These are phyloP conservation scores for Myriosclerotinia duriaeana DNA, from an alignment of 2,329 filamentous ascomycete genomes.

Conservation along the genomic window DNA sequence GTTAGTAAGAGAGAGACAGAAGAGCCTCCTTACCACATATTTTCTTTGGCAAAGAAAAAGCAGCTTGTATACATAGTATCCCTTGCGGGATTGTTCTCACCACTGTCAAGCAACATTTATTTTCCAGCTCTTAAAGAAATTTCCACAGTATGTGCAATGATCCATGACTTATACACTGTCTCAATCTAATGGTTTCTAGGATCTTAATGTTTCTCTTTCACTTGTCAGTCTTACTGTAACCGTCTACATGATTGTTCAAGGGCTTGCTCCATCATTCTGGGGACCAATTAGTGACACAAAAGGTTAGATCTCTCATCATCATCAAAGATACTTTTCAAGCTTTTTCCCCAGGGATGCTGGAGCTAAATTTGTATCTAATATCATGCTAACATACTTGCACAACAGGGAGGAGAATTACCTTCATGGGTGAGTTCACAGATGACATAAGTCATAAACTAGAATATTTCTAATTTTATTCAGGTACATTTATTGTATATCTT, in stretches of 20 bases:
- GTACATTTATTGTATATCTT: conserved; percentile 50
- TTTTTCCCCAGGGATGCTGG: no score
- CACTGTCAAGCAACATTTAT: conserved; percentile 32
- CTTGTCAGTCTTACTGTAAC: conserved; percentile 46
- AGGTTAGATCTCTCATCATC: not conserved
- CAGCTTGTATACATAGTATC: conserved; percentile 47
- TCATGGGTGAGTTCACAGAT: conserved; percentile 26
- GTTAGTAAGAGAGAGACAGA: not conserved
- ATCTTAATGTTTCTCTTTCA: conserved; percentile 23
- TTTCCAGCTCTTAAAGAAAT: conserved; percentile 27
- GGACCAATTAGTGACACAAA: conserved; percentile 45
- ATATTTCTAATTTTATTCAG: not conserved
- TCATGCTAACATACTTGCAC: not conserved
- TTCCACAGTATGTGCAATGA: conserved; percentile 3
- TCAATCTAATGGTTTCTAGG: conserved; percentile 5
- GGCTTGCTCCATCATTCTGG: conserved; percentile 48
- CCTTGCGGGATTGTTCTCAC: conserved; percentile 29
- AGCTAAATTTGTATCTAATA: not conserved
- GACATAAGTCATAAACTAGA: not conserved
- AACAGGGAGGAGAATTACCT: conserved; percentile 16
- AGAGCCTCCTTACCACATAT: conserved; percentile 36
- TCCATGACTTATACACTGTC: not conserved
- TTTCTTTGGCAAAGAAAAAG: conserved; percentile 42
- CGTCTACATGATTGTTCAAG: conserved; percentile 52
- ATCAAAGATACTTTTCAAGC: not conserved